Evolutionary conservation across 2,329 filamentous ascomycete species (phyloP).

Genomic region (Pseudocercospora pini-densiflorae): DNA sequence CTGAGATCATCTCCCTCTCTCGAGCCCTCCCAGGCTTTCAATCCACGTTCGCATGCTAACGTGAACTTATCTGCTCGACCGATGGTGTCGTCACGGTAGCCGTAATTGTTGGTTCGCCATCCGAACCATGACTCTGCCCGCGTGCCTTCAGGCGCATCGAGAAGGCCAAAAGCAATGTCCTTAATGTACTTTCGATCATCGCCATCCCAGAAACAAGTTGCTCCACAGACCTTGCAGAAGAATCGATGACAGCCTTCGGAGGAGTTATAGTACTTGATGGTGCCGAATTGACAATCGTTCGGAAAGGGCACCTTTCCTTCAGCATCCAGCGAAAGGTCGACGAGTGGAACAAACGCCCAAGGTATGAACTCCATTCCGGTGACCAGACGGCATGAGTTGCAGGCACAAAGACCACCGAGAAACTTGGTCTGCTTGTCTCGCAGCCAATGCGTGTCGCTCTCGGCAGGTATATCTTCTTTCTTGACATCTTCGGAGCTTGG

Average conservation of each 20-base stretch:
- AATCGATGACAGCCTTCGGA: slow-evolving; percentile 59
- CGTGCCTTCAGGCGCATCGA: slow-evolving; percentile 57
- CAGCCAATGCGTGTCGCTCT: slow-evolving; percentile 68
- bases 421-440: slow-evolving; percentile 55
- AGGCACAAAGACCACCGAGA: slow-evolving; percentile 64
- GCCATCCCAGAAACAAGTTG: slow-evolving; percentile 67
- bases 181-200: slow-evolving; percentile 59
- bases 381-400: slow-evolving; percentile 63
- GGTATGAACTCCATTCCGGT: slow-evolving; percentile 67
- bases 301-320: slow-evolving; percentile 31
- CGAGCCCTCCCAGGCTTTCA: slow-evolving; percentile 29
- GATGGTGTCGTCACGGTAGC: slow-evolving; percentile 61
- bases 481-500: slow-evolving; percentile 46
- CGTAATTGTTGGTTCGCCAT: slow-evolving; percentile 64
- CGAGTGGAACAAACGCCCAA: slow-evolving; percentile 68
- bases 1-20: slow-evolving; percentile 7
- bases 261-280: slow-evolving; percentile 59
- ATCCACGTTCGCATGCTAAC: slow-evolving; percentile 29
- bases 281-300: slow-evolving; percentile 43
- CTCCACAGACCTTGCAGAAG: slow-evolving; percentile 67
- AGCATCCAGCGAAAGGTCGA: slow-evolving; percentile 55
- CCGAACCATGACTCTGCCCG: slow-evolving; percentile 64
- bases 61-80: slow-evolving; percentile 29
- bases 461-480: slow-evolving; percentile 43
- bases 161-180: slow-evolving; percentile 64